Evolutionary conservation across 1,284 basidiomycete species (phyloP), one percentile per base, ranked within the genome.

Genomic region (Tilletia caries): DNA sequence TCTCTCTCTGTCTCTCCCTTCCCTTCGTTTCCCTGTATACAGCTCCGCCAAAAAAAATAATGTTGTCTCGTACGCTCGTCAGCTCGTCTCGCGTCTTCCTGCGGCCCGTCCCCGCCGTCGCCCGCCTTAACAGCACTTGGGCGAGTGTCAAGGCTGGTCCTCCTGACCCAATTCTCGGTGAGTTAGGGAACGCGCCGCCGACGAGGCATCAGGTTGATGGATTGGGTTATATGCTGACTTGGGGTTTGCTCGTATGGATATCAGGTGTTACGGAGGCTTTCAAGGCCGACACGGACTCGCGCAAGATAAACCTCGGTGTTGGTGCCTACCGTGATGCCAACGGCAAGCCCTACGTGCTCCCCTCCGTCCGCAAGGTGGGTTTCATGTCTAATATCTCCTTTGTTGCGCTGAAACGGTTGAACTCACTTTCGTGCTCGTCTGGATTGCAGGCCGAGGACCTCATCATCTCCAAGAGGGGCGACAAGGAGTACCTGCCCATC

Each of bases 401-500:
- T 1, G 23, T 32, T 25, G 43, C 13, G 37, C 54, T 66, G 54
- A 50, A n/a, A n/a, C n/a, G n/a, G n/a, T n/a, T n/a, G n/a, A n/a
- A n/a, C n/a, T n/a, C n/a, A n/a, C n/a, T n/a, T n/a, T 34, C 60
- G 46, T 32, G 29, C 58, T 43, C n/a, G 29, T 58, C 27, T 20
- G 54, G 60, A 64, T 41, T 41, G 37, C 73, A 92, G 91, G 93
- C 93, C n/a, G 93, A 96, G 84, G 88, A 91, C 76, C 83, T 88
- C 70, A 85, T 98, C 72, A 86, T 88, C 71, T 85, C 87, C 37
- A 86, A 88, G 73, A 88, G 89, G 75, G 87, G 88, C 62, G 95
- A 98, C 89, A 98, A 98, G 87, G 95, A 98, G 85, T 98, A 98
- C 85, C 89, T 98, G 65, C 93, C 93, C 74, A 98, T 98, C 85